Evolutionary conservation across 2,329 filamentous ascomycete genomes (phyloP).

Genomic region (Leptoxyphium fumago): DNA sequence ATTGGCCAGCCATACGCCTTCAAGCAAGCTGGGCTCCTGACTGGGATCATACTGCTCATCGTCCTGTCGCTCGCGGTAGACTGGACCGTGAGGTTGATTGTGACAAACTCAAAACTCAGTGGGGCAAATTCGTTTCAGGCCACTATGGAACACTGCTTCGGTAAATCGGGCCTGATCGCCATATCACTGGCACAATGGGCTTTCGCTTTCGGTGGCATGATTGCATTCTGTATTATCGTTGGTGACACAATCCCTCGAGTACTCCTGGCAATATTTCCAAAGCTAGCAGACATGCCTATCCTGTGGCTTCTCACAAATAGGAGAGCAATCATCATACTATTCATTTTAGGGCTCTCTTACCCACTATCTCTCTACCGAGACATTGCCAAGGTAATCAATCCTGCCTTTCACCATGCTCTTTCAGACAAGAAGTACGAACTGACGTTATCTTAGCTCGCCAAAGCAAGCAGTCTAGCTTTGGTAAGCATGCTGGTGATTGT

Average conservation of each 20-base stretch:
- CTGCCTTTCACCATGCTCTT: background rate
- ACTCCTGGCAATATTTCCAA: slow-evolving; percentile 66
- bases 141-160: slow-evolving; percentile 92
- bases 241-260: slow-evolving; percentile 94
- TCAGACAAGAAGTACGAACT: slow-evolving; percentile 4
- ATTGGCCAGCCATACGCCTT: slow-evolving; percentile 90
- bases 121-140: slow-evolving; percentile 89
- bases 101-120: slow-evolving; percentile 93
- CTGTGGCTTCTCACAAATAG: slow-evolving; percentile 72
- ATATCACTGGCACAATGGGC: slow-evolving; percentile 91
- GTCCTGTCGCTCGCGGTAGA: slow-evolving; percentile 72
- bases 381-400: slow-evolving; percentile 67
- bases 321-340: slow-evolving; percentile 72
- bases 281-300: slow-evolving; percentile 55
- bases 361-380: slow-evolving; percentile 88
- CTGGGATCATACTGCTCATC: slow-evolving; percentile 65
- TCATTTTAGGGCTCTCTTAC: slow-evolving; percentile 73
- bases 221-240: slow-evolving; percentile 94
- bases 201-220: slow-evolving; percentile 97
- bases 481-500: slow-evolving; percentile 89
- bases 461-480: slow-evolving; percentile 84
- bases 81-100: slow-evolving; percentile 95
- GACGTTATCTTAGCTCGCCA: slow-evolving; percentile 53
- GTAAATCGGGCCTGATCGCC: slow-evolving; percentile 70
- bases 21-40: slow-evolving; percentile 71